Conservation (phyloP, 441 rosid species). For the Adansonia rubrostipa region DNA sequence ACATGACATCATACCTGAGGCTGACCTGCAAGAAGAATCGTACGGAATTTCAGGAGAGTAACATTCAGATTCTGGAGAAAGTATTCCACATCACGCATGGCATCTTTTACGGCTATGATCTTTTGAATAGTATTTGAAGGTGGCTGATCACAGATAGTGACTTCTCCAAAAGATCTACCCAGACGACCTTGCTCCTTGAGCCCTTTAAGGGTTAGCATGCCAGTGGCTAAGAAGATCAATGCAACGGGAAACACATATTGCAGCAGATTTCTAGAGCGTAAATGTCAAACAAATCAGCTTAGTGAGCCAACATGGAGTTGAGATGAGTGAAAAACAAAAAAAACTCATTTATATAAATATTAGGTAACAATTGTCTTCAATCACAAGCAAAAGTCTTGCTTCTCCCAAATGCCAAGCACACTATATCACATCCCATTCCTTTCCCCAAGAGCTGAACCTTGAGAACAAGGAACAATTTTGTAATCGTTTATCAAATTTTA, state of each 20-base stretch:
- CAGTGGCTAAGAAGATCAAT: slow-evolving; percentile 67
- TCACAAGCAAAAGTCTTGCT: neutral
- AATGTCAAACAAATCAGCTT: slow-evolving; percentile 22
- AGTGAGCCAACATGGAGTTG: slow-evolving; percentile 17
- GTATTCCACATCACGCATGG: slow-evolving; percentile 83
- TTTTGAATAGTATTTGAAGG: slow-evolving; percentile 96
- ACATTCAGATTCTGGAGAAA: slow-evolving; percentile 88
- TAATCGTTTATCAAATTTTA: neutral
- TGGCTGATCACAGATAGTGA: slow-evolving; percentile 91
- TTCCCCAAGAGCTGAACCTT: neutral
- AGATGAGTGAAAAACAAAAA: neutral
- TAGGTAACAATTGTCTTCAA: neutral
- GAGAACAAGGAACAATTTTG: neutral
- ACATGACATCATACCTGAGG: slow-evolving; percentile 72
- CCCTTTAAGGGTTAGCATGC: slow-evolving; percentile 88
- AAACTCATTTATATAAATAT: slow-evolving; percentile 1
- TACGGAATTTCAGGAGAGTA: slow-evolving; percentile 73
- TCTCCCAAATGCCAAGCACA: neutral
- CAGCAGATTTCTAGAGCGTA: slow-evolving; percentile 67
- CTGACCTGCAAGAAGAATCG: slow-evolving; percentile 83
- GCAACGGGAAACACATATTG: slow-evolving; percentile 67
- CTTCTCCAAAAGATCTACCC: slow-evolving; percentile 84
- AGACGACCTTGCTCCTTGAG: slow-evolving; percentile 95
- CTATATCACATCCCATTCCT: neutral
- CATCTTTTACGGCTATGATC: slow-evolving; percentile 89